These are phyloP conservation scores for Chaetomiaceae sp. DNA, from an alignment of 2,329 filamentous ascomycete genomes.

Conservation along the genomic window DNA sequence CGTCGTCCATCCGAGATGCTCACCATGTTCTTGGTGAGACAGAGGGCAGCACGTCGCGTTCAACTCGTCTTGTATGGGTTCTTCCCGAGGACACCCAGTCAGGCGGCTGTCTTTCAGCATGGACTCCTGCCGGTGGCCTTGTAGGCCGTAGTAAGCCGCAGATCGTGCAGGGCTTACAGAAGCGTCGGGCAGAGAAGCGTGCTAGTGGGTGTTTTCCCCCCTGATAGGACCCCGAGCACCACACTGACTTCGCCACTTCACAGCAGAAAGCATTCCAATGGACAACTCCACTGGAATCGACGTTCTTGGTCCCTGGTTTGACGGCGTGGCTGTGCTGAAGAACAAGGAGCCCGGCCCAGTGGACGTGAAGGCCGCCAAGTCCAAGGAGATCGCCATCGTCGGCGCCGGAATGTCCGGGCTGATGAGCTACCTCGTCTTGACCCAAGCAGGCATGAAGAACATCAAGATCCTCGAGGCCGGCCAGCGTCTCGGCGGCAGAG, in stretches of 20 bases:
- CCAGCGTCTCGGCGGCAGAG: constrained; percentile 57
- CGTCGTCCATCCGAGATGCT: constrained; percentile 17
- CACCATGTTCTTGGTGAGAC: constrained; percentile 24
- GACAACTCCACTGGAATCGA: constrained; percentile 47
- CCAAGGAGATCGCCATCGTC: constrained; percentile 57
- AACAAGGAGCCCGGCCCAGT: constrained; percentile 49
- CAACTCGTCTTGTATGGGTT: constrained; percentile 32
- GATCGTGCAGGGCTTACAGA: constrained; percentile 15
- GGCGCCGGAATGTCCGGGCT: constrained; percentile 63
- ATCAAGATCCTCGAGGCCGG: constrained; percentile 59
- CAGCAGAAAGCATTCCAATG: constrained; percentile 38
- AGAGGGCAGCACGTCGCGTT: constrained; percentile 9
- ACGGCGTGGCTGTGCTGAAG: constrained; percentile 56
- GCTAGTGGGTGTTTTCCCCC: constrained; percentile 16
- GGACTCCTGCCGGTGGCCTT: constrained; percentile 30
- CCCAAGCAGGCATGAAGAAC: constrained; percentile 52
- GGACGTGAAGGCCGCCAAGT: constrained; percentile 51
- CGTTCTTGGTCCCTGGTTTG: constrained; percentile 57
- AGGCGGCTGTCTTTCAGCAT: constrained; percentile 40
- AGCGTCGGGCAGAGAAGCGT: constrained; percentile 15
- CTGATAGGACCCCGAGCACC: too few relatives aligned
- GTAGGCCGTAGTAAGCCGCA: constrained; percentile 36
- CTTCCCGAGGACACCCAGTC: constrained; percentile 30
- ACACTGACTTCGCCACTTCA: too few relatives aligned
- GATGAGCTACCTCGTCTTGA: constrained; percentile 52